These are phyloP conservation scores for Linderniella brevidens DNA, from an alignment of 257 asterid species.

Conservation along the genomic window DNA sequence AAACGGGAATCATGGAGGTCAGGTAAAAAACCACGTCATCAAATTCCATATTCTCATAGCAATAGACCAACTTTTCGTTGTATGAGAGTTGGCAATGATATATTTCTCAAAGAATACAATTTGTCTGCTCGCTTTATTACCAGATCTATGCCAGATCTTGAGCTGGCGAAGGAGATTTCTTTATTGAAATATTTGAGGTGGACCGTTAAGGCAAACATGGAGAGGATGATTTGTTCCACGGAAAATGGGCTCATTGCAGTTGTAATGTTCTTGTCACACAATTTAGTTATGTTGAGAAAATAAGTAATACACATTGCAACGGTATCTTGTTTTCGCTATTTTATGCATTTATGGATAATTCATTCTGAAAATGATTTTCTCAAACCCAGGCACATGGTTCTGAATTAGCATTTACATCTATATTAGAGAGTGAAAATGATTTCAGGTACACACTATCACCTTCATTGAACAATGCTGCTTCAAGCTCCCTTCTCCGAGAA, in stretches of 20 bases:
- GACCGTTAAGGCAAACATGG: slow-evolving; percentile 68
- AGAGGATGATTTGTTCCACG: slow-evolving; percentile 42
- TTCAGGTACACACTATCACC: slow-evolving; percentile 49
- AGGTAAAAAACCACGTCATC: slow-evolving; percentile 28
- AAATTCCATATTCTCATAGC: too few relatives aligned
- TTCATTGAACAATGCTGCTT: slow-evolving; percentile 11
- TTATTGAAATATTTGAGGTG: slow-evolving; percentile 53
- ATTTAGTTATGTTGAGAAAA: slow-evolving; percentile 4
- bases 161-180: slow-evolving; percentile 52
- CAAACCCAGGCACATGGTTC: slow-evolving; percentile 46
- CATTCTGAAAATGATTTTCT: too few relatives aligned
- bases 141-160: slow-evolving; percentile 82
- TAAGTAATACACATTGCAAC: too few relatives aligned
- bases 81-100: too few relatives aligned
- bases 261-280: slow-evolving; percentile 27
- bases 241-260: slow-evolving; percentile 43
- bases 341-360: too few relatives aligned
- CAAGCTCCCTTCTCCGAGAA: slow-evolving; percentile 8
- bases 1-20: slow-evolving; percentile 69
- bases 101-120: too few relatives aligned
- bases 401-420: slow-evolving; percentile 68
- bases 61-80: too few relatives aligned
- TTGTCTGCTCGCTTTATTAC: slow-evolving; percentile 13
- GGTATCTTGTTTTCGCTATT: too few relatives aligned
- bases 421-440: slow-evolving; percentile 46